A percentile compares a stretch with the other conserved stretches of the same genome.
These are phyloP conservation scores for Noccaea bulbosa DNA, from an alignment of 345 rosid species.

Conservation along the genomic window DNA sequence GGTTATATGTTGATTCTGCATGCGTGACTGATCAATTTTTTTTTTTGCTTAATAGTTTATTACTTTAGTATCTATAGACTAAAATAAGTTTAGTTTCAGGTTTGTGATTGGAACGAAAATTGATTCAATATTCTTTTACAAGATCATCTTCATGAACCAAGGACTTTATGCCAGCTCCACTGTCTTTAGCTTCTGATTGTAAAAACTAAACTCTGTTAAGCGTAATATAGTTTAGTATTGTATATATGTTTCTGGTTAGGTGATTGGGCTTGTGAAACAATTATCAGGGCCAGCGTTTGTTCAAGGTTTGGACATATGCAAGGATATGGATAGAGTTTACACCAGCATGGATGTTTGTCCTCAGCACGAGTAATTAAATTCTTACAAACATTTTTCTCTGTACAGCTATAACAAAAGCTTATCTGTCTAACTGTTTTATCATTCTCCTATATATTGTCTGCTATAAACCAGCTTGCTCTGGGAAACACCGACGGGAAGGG, in stretches of 20 bases:
- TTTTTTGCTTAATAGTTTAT: too few relatives aligned
- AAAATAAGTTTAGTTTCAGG: too few relatives aligned
- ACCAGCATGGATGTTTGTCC: constrained; percentile 99
- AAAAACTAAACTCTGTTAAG: background rate
- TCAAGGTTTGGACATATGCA: constrained; percentile 69
- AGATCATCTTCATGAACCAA: too few relatives aligned
- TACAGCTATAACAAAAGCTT: background rate
- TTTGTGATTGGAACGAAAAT: too few relatives aligned
- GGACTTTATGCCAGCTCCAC: too few relatives aligned
- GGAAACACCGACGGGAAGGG: constrained; percentile 87
- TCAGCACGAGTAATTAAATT: constrained; percentile 78
- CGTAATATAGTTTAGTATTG: background rate
- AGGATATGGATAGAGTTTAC: too few relatives aligned
- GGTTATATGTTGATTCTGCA: too few relatives aligned
- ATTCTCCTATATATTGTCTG: background rate
- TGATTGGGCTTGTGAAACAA: constrained; percentile 88
- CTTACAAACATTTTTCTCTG: background rate
- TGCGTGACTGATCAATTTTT: too few relatives aligned
- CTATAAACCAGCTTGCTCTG: constrained; percentile 69
- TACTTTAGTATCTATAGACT: too few relatives aligned
- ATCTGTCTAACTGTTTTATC: constrained; percentile 1
- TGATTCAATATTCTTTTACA: too few relatives aligned
- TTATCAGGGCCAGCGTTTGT: constrained; percentile 72
- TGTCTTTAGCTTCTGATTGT: background rate
- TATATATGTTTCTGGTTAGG: constrained; percentile 46